Conservation (phyloP, 768 basidiomycete genomes). For the Pulveroboletus sp. region DNA sequence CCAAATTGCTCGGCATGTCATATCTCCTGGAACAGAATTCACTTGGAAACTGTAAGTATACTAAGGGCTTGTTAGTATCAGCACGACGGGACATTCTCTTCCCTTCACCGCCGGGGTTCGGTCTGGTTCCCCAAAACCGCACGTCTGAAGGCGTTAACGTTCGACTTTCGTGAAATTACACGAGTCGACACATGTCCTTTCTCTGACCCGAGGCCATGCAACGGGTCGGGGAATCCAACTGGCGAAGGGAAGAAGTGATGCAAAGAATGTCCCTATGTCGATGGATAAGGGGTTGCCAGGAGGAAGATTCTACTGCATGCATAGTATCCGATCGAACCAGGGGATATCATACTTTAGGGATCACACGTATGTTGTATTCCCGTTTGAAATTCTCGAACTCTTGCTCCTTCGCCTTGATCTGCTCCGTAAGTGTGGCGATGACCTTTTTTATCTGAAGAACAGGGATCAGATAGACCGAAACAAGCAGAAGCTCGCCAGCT, state of each 20-base stretch:
- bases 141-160: neutral
- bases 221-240: neutral
- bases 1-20: no score
- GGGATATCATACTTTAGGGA: conserved; percentile 29
- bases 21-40: no score
- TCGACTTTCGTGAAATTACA: neutral
- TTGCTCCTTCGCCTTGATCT: conserved; percentile 85
- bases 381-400: conserved; percentile 78
- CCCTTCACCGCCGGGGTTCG: neutral
- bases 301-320: neutral
- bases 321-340: neutral
- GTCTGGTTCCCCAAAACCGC: neutral
- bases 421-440: conserved; percentile 69
- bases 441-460: conserved; percentile 72
- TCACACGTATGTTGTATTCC: conserved; percentile 71
- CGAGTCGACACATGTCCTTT: neutral
- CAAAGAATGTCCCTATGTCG: neutral
- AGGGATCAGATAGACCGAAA: conserved; percentile 8
- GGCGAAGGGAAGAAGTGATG: neutral
- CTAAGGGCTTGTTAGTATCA: no score
- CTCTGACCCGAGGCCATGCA: neutral
- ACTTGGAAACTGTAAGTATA: no score
- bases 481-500: conserved; percentile 23
- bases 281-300: neutral
- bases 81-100: neutral